A percentile compares a stretch with the other conserved stretches of the same genome.
These are phyloP conservation scores for Pythium aquatile DNA, from an alignment of 352 stramenopile species.

Conservation along the genomic window DNA sequence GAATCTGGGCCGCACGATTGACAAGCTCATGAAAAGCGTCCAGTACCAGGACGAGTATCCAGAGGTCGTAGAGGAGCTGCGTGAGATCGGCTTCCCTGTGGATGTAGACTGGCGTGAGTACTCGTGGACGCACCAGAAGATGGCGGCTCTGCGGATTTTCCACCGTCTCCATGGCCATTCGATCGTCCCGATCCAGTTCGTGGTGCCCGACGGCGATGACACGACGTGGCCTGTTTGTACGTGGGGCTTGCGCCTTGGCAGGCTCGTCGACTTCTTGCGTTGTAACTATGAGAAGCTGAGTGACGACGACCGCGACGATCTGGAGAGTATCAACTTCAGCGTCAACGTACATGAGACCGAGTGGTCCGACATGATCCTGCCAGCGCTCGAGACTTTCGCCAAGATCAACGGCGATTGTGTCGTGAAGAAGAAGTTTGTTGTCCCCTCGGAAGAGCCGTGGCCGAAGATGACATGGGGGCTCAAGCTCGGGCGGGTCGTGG, in stretches of 20 bases:
- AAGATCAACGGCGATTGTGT: constrained; percentile 7
- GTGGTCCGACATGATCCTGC: constrained; percentile 22
- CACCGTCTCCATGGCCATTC: constrained; percentile 29
- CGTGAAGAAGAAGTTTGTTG: constrained; percentile 12
- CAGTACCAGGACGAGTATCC: constrained; percentile 2
- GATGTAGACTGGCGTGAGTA: constrained; percentile 8
- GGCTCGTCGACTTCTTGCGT: constrained; percentile 22
- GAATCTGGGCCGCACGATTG: constrained; percentile 13
- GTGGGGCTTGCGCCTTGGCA: constrained; percentile 37
- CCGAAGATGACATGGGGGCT: constrained; percentile 20
- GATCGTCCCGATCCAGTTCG: constrained; percentile 32
- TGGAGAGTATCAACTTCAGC: constrained; percentile 18
- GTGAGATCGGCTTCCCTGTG: constrained; percentile 15
- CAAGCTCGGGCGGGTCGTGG: constrained; percentile 7
- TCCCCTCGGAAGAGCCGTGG: constrained; percentile 14
- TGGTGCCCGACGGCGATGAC: constrained; percentile 28
- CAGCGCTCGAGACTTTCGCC: constrained; percentile 15
- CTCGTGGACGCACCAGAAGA: constrained; percentile 10
- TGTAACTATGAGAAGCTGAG: neutral
- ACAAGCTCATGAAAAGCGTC: constrained; percentile 6
- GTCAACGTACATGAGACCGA: constrained; percentile 10
- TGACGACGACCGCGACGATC: neutral
- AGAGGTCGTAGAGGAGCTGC: constrained; percentile 1
- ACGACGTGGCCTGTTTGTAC: constrained; percentile 27
- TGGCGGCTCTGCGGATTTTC: constrained; percentile 31